Evolutionary conservation across 148 eudicot species (phyloP).

Genomic region (Amaranthus hypochondriacus): DNA sequence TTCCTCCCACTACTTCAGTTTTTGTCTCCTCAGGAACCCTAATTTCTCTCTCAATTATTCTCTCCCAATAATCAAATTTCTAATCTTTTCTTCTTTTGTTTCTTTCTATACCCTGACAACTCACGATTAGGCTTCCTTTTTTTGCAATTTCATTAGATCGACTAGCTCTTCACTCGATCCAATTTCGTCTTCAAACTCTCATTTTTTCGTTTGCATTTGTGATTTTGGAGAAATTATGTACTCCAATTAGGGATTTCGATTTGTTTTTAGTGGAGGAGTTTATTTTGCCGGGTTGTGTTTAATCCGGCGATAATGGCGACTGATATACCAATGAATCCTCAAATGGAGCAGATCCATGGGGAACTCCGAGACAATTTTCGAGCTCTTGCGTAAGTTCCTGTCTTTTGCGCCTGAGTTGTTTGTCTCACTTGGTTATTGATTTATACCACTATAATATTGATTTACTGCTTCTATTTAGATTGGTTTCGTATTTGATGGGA

Average conservation of each 20-base stretch:
- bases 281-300: slow-evolving; percentile 17
- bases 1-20: slow-evolving; percentile 6
- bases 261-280: background rate
- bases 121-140: slow-evolving; percentile 3
- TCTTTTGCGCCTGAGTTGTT: background rate
- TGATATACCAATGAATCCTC: slow-evolving; percentile 76
- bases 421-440: background rate
- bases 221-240: slow-evolving; percentile 4
- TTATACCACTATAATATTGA: background rate
- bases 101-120: background rate
- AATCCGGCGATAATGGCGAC: slow-evolving; percentile 44
- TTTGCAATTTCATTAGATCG: slow-evolving; percentile 10
- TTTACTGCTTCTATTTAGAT: background rate
- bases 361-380: slow-evolving; percentile 93
- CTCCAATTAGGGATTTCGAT: slow-evolving; percentile 13
- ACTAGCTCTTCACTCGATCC: background rate
- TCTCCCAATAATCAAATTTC: slow-evolving; percentile 1
- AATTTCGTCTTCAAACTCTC: background rate
- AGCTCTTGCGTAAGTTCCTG: slow-evolving; percentile 72
- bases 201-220: background rate
- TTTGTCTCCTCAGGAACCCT: slow-evolving; percentile 14
- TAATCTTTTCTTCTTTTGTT: background rate
- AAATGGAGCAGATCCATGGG: slow-evolving; percentile 99
- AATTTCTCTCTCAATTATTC: background rate
- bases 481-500: background rate